Evolutionary conservation across 2,329 filamentous ascomycete genomes (phyloP), one percentile per base, ranked within the genome.

Genomic region (Dothiorella sarmentorum): DNA sequence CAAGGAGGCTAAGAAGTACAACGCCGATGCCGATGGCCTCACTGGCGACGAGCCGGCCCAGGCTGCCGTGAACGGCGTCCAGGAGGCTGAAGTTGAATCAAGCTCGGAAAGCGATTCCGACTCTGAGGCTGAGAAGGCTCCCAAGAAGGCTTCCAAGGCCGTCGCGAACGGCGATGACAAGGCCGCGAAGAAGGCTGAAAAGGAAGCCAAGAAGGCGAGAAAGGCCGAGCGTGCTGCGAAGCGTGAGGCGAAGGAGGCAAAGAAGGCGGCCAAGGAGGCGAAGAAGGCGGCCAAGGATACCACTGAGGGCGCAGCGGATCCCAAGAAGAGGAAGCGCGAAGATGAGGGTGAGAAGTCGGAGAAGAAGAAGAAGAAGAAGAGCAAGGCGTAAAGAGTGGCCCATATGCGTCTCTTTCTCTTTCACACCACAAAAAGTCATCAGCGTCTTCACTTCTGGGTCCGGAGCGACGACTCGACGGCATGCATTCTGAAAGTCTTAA

Each of bases 1-100:
- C 69, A 96, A 95, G 78, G 91, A 97, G 75, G 89, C 89, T 10
- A 84, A 90, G 71, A 94, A 93, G 76, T 99, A 99, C 82, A 97
- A 97, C 75, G 82, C 85, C 49, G 92, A 97, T 71, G 94, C 91
- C 56, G 94, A 99, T 75, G 93, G 91, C 63, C 78, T 97, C 52
- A 80, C 80, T 61, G 85, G 84, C 47, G 84, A 90, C 66, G 87
- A 88, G 13, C 82, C 86, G 37, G 81, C 79, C 13, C n/a, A n/a
- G n/a, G 76, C 77, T 71, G 80, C 78, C 67, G 75, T 64, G 18
- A 63, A 71, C 57, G 70, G 75, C 61, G 77, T 80, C 52, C 77
- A 83, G 63, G 81, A 81, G 59, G 76, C 80, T 15, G 72, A 73
- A 35, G 69, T 65, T 13, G 68, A 68, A 47, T 70, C 69, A 37